Base-by-base conservation (phyloP, 768 basidiomycete genomes). In the Clitopilus passeckerianus region DNA sequence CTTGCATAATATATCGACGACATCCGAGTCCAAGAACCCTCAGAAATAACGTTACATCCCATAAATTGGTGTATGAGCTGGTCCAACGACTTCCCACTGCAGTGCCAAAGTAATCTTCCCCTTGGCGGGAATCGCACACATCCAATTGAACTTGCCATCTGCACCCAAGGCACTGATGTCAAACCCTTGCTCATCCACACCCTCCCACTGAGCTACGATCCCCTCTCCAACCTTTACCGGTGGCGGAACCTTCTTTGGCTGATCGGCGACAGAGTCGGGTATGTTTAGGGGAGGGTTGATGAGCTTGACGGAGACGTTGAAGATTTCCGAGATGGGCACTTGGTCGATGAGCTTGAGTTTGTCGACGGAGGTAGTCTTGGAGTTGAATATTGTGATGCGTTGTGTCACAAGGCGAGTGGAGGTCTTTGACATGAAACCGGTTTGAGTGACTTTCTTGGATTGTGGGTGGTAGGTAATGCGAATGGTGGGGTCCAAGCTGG, bases 241-340 rank as follows among this genome's bases (percentile, higher is more conserved):
- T 20, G 60, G 55, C 46, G 64, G 64, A 22, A 61, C 33, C 59
- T 63, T 61, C 27, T 54, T 61, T 61, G 8, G 60, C 24, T 34
- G 61, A 61, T 34, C 60, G 55, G 15, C 46, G 54, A 12, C 55
- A 46, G 23, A 6, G 22, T 56, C 54, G 10, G 74, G 74, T 20
- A 71, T 46, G 7, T 56, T 50, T 2, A 73, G 61, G 2, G 67
- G 55, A 1, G 72, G 75, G 46, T 70, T 75, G 1, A 77, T 66
- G 10, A 79, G 65, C 66, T 79, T 81, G 33, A 81, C 75, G 41
- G 70, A 71, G 46, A 80, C 74, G 34, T 73, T 72, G 1, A 74
- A 63, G 43, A 68, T 67, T 60, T 77, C 71, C 6, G 77, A 78
- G 1, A 75, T 63, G 0, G 76, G 77, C 1, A 76, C 61, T 57